These are phyloP conservation scores for Ramularia collo-cygni DNA, from an alignment of 2,329 filamentous ascomycete species.

Conservation along the genomic window DNA sequence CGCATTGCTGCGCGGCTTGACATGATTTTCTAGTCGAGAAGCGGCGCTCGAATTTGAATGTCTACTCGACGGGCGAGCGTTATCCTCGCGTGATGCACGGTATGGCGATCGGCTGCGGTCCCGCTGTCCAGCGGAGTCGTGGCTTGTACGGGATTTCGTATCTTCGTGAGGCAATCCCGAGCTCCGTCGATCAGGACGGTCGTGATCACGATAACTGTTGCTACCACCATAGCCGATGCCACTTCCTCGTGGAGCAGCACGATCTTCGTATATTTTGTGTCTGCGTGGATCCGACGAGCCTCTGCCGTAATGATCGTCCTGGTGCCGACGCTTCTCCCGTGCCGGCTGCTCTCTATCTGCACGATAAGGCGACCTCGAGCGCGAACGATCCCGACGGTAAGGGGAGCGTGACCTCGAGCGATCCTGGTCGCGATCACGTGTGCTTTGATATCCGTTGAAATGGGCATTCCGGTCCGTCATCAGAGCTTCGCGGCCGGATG, in stretches of 20 bases:
- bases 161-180: slow-evolving; percentile 7
- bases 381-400: slow-evolving; percentile 37
- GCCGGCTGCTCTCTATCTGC: slow-evolving; percentile 33
- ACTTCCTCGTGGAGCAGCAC: slow-evolving; percentile 24
- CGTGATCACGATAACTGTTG: slow-evolving; percentile 33
- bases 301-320: slow-evolving; percentile 52
- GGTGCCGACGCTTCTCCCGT: slow-evolving; percentile 56
- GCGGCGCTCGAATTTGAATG: background rate
- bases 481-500: slow-evolving; percentile 10
- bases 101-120: slow-evolving; percentile 24
- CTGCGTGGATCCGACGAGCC: slow-evolving; percentile 51
- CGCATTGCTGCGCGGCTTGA: slow-evolving; percentile 10
- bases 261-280: slow-evolving; percentile 57
- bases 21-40: too few relatives aligned
- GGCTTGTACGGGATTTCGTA: slow-evolving; percentile 3
- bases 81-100: slow-evolving; percentile 9
- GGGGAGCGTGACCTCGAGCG: slow-evolving; percentile 45
- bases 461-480: slow-evolving; percentile 19
- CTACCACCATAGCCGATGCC: slow-evolving; percentile 6
- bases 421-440: slow-evolving; percentile 39
- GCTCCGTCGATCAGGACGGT: slow-evolving; percentile 32
- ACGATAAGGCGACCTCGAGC: slow-evolving; percentile 25
- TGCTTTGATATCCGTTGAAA: slow-evolving; percentile 26
- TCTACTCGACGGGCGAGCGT: slow-evolving; percentile 8
- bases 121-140: slow-evolving; percentile 7